Evolutionary conservation across 164 flowering plant species (phyloP), one percentile per base, ranked within the genome.

Genomic region (Platanus orientalis): DNA sequence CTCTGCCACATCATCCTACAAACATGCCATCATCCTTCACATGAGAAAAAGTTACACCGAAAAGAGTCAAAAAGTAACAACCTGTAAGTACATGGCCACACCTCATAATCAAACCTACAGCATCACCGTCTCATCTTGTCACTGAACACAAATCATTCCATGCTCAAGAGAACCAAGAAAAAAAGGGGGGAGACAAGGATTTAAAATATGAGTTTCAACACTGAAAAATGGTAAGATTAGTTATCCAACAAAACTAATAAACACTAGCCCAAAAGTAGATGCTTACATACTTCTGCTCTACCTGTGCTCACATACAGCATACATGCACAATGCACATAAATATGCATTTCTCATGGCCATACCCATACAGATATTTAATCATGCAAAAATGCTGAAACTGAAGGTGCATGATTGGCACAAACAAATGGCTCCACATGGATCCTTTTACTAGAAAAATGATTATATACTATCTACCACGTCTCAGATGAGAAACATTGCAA

Each of bases 21-120:
- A 54, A 40, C 50, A 54, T 54, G 59, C 2, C 54, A 58, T 53
- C 40, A 68, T 10, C 55, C 21, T 60, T 39, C 19, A 20, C 34
- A 45, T 58, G 48, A 59, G 30, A 61, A 29, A 54, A 36, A 27
- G 44, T n/a, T 39, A 51, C 32, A 57, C 6, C 23, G 32, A 56
- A 50, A 64, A 64, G 52, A 19, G 14, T n/a, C 39, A 28, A 20
- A 34, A 34, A 26, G 47, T 19, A 30, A 23, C 25, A 57, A 11
- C 30, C 16, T 19, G 24, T 57, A 13, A 54, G 34, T 21, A 61
- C 56, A 65, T 19, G 52, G 49, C 54, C 75, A 34, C 29, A 93
- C 98, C 98, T 93, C 98, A 67, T 93, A 90, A 75, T 93, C 98
- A 70, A 82, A 93, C 83, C 98, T 93, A 64, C 58, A 69, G 69